Evolutionary conservation across 2,329 filamentous ascomycete genomes (phyloP).

Genomic region (Scedosporium boydii): DNA sequence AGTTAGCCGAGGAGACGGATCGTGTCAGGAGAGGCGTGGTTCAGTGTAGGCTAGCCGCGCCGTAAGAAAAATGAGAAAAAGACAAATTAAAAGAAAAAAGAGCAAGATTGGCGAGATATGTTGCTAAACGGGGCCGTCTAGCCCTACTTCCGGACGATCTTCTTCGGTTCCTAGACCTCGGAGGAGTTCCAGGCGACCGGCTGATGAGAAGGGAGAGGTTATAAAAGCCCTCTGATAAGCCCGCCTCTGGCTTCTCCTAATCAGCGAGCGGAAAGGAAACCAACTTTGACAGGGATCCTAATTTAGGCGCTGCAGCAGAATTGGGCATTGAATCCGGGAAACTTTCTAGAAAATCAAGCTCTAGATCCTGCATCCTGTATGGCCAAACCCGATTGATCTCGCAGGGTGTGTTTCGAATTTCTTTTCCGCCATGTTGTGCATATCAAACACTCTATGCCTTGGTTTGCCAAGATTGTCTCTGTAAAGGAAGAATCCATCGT

Average conservation of each 20-base stretch:
- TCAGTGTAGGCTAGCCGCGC: constrained; percentile 12
- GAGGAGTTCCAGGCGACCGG: not conserved
- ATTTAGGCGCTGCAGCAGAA: not conserved
- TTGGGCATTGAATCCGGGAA: not conserved
- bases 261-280: too few species aligned
- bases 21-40: constrained; percentile 55
- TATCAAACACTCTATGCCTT: not conserved
- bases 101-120: not conserved
- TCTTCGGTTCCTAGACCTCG: not conserved
- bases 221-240: too few species aligned
- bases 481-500: not conserved
- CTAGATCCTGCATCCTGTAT: not conserved
- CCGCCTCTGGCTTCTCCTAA: too few species aligned
- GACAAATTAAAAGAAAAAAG: not conserved
- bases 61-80: not conserved
- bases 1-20: constrained; percentile 47
- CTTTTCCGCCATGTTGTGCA: not conserved
- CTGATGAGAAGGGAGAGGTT: not conserved
- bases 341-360: constrained; percentile 1
- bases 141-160: constrained; percentile 3
- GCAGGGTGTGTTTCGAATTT: not conserved
- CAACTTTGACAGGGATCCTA: not conserved
- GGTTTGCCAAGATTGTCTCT: not conserved
- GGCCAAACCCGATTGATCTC: not conserved
- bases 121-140: not conserved